Base-by-base conservation (phyloP, 441 rosid species). In the Metrosideros polymorpha region DNA sequence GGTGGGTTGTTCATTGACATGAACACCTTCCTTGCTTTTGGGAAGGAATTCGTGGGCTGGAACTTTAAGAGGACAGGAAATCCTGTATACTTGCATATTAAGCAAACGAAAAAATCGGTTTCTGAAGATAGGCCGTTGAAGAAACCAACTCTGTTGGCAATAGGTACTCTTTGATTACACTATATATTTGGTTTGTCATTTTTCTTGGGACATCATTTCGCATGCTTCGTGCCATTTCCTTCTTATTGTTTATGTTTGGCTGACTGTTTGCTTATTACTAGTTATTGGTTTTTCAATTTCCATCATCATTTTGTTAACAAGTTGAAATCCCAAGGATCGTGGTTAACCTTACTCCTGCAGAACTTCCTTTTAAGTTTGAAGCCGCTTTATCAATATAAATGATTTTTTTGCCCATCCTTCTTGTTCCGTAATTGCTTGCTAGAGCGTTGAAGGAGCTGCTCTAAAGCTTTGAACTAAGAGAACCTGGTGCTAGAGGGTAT, bases 21-120 rank as follows among this genome's bases (percentile, higher is more conserved):
- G 98, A 96, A 90, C 83, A 90, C 94, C 27, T 98, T 96, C 89
- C 97, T 98, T 79, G 98, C 99, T n/a, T 98, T 96, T 82, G 99
- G 98, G 55, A 96, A 92, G 91, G 99, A 94, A 51, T 93, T 75
- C 84, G 99, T 96, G 84, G 87, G 86, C 85, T 98, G 99, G 98
- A 98, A 98, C 91, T 94, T 90, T 87, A 93, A 92, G 92, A 98
- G 96, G 95, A 94, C 98, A 25, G 95, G 97, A 45, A 94, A 98
- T 86, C 91, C 97, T 6, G 98, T 98, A 53, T 98, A 98, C 91
- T 85, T 96, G 92, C 96, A 94, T 61, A 90, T 98, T n/a, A 95
- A 96, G 91, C 96, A 95, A 89, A 93, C 94, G 22, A 87, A 88
- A 29, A 96, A 94, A 92, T 51, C 89, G 91, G 92, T 90, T 88